phyloP scores from a whole-genome alignment of 1,284 basidiomycete species.

The Marasmius tenuissimus region DNA sequence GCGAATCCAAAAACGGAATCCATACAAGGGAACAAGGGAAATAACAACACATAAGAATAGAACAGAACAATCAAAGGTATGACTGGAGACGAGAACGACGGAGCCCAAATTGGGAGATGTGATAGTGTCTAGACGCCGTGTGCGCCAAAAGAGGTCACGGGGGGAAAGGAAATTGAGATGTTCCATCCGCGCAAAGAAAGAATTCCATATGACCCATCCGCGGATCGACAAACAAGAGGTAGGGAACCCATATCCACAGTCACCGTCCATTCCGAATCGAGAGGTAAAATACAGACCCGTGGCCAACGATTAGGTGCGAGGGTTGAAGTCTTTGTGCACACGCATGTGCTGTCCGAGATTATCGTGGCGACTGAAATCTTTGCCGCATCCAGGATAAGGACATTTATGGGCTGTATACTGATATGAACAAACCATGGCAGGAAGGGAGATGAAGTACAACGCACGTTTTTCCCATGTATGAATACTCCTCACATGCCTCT shows the following conservation, averaged over 20 bases:
- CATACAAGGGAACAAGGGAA: too few relatives aligned
- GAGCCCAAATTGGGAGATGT: too few relatives aligned
- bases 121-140: too few relatives aligned
- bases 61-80: too few relatives aligned
- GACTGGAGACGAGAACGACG: too few relatives aligned
- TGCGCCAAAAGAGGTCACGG: too few relatives aligned
- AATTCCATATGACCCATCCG: neutral
- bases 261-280: neutral
- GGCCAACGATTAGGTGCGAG: neutral
- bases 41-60: too few relatives aligned
- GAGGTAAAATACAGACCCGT: neutral
- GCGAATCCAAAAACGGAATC: too few relatives aligned
- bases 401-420: slow-evolving; percentile 65
- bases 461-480: slow-evolving; percentile 83
- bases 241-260: neutral
- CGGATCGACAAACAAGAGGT: neutral
- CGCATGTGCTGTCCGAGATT: slow-evolving; percentile 78
- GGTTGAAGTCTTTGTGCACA: slow-evolving; percentile 11
- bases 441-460: slow-evolving; percentile 23
- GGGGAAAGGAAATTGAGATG: too few relatives aligned
- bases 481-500: slow-evolving; percentile 75
- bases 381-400: slow-evolving; percentile 72
- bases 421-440: slow-evolving; percentile 11
- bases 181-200: neutral
- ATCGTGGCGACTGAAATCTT: slow-evolving; percentile 83